Conservation (phyloP, 176 grass and related monocot genomes). For the Cocos nucifera region DNA sequence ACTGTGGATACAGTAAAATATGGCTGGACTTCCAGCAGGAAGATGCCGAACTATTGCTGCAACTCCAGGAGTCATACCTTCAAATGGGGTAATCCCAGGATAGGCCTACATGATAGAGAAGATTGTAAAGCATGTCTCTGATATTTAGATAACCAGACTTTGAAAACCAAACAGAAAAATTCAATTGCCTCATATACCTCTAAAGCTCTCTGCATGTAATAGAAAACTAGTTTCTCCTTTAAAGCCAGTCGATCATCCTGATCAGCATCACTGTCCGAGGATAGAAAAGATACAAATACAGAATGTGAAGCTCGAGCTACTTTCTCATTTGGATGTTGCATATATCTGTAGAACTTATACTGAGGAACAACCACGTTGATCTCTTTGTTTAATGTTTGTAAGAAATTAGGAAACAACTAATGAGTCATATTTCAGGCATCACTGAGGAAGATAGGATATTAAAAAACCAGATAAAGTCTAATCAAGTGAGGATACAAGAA, state of each 20-base stretch:
- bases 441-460: neutral
- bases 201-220: slow-evolving; percentile 67
- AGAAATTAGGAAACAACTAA: too few relatives aligned
- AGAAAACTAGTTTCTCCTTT: slow-evolving; percentile 77
- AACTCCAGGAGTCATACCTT: slow-evolving; percentile 82
- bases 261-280: slow-evolving; percentile 49
- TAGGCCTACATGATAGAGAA: slow-evolving; percentile 41
- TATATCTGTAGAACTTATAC: slow-evolving; percentile 46
- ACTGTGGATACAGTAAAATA: slow-evolving; percentile 68
- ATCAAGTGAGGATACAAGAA: slow-evolving; percentile 67
- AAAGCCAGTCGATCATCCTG: slow-evolving; percentile 45
- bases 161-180: neutral
- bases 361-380: slow-evolving; percentile 25
- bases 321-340: slow-evolving; percentile 93
- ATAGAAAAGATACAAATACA: slow-evolving; percentile 75
- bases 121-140: neutral
- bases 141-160: neutral
- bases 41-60: slow-evolving; percentile 55
- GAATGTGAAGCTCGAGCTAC: slow-evolving; percentile 80
- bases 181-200: slow-evolving; percentile 28
- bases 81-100: slow-evolving; percentile 63
- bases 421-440: too few relatives aligned
- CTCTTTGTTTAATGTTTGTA: too few relatives aligned
- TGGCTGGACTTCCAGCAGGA: slow-evolving; percentile 63
- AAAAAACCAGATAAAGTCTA: neutral